Evolutionary conservation across 345 rosid species (phyloP), one percentile per base, ranked within the genome.

Genomic region (Passiflora organensis): DNA sequence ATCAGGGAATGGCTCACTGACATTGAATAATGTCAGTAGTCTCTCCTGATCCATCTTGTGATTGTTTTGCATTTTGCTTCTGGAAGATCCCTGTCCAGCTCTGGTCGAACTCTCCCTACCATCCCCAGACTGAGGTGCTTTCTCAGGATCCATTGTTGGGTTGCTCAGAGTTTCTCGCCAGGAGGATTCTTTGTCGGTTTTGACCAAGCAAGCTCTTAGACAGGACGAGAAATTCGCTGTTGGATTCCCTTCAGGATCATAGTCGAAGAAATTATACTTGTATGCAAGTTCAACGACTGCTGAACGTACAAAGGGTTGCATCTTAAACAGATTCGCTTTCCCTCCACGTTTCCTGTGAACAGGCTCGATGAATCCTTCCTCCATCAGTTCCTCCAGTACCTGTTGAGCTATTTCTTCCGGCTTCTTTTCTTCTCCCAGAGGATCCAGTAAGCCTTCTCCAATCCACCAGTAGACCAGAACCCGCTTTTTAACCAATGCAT

Each of bases 131-230:
- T 28, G 34, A 2, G 3, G 32, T 20, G 12, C n/a, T 22, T 47
- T 47, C 51, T 47, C 51, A 6, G 24, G n/a, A 19, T 47, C 51
- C 34, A 28, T 8, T 28, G 34, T 47, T 25, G 32, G 21, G 19
- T 1, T 34, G 20, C 13, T 6, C 16, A 60, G 20, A 11, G 10
- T 17, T 6, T 0, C 16, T 20, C 63, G 59, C 52, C 44, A 1
- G 6, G 66, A 67, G 0, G 62, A 64, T 1, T 13, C 63, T n/a
- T 17, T 51, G 43, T 23, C 59, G 12, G 32, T 13, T 52, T 20
- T 66, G 20, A 76, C 80, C 62, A 85, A 64, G 54, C 79, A 82
- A 1, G 79, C 74, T 60, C 75, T 78, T 3, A 55, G 9, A 46
- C 72, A n/a, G 0, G 0, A 0, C 23, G 42, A 53, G 20, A 54